A percentile compares a stretch with the other conserved stretches of the same genome.
These are phyloP conservation scores for Akebia trifoliata DNA, from an alignment of 164 flowering plant genomes.

Conservation along the genomic window DNA sequence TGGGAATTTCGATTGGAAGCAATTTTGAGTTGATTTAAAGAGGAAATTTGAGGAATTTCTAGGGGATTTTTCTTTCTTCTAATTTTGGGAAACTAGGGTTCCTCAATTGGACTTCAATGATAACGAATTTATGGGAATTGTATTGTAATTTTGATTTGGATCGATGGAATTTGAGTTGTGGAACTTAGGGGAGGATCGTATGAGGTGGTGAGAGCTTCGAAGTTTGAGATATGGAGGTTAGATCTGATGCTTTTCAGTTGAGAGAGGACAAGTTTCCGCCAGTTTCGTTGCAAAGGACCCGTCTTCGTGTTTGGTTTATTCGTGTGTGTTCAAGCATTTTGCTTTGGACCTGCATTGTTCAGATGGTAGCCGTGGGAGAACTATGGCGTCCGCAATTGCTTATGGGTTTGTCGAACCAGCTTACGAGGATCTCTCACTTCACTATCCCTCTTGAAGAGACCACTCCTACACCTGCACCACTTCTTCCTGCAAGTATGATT, in stretches of 20 bases:
- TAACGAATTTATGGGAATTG: too few relatives aligned
- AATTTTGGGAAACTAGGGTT: too few relatives aligned
- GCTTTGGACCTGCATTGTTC: conserved; percentile 88
- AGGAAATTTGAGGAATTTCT: too few relatives aligned
- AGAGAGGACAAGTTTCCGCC: conserved; percentile 19
- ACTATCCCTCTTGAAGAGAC: conserved; percentile 22
- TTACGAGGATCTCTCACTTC: conserved; percentile 21
- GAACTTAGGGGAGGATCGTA: conserved; percentile 20
- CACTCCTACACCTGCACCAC: conserved; percentile 18
- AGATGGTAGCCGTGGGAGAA: conserved; percentile 75
- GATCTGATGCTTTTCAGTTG: conserved; percentile 48
- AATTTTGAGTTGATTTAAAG: too few relatives aligned
- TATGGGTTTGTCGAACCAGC: conserved; percentile 27
- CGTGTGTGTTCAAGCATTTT: conserved; percentile 82
- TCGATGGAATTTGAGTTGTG: too few relatives aligned
- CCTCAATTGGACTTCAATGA: too few relatives aligned
- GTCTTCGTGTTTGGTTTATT: conserved; percentile 80
- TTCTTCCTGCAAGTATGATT: conserved; percentile 54
- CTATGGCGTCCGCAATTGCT: conserved; percentile 63
- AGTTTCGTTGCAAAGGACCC: conserved; percentile 38
- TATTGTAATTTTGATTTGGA: too few relatives aligned
- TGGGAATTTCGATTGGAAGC: too few relatives aligned
- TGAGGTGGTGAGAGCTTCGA: conserved; percentile 23
- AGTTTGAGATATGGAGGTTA: conserved; percentile 56
- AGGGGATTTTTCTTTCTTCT: too few relatives aligned